Evolutionary conservation across 2,329 filamentous ascomycete species (phyloP).

Genomic region (Colletotrichum phormii): DNA sequence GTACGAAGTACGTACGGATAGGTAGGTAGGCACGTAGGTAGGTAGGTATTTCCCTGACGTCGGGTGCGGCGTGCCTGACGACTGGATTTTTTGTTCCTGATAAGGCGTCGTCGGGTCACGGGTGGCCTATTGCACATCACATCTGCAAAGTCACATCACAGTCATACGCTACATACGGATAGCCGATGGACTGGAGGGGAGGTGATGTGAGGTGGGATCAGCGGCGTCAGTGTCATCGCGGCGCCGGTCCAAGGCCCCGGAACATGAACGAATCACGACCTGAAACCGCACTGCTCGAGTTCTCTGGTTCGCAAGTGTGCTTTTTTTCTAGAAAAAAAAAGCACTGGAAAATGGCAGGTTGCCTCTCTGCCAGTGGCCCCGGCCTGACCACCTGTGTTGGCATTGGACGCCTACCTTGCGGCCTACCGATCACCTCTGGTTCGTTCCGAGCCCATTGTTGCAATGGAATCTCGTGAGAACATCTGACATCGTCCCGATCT

Average conservation of each 20-base stretch:
- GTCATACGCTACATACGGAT: not conserved
- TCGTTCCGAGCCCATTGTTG: not conserved
- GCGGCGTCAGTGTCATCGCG: not conserved
- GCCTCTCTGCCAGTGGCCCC: not conserved
- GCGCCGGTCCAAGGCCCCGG: not conserved
- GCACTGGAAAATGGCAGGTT: not conserved
- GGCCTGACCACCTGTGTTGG: not conserved
- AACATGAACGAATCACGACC: not conserved
- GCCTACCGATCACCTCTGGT: no score
- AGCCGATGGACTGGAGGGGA: no score
- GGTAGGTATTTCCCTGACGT: no score
- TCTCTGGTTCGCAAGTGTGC: not conserved
- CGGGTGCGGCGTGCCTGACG: not conserved
- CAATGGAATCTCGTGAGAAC: not conserved
- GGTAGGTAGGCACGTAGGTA: no score
- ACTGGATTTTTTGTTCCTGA: not conserved
- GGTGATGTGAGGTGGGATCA: not conserved
- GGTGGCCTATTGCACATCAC: not conserved
- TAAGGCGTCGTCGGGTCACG: not conserved
- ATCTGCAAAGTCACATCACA: not conserved
- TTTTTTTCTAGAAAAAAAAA: no score
- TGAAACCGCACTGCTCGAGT: not conserved
- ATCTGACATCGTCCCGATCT: not conserved
- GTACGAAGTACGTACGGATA: no score
- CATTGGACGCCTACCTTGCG: not conserved